phyloP scores from a whole-genome alignment of 1,139 yeast species.

The Saccharomyces hybrid region DNA sequence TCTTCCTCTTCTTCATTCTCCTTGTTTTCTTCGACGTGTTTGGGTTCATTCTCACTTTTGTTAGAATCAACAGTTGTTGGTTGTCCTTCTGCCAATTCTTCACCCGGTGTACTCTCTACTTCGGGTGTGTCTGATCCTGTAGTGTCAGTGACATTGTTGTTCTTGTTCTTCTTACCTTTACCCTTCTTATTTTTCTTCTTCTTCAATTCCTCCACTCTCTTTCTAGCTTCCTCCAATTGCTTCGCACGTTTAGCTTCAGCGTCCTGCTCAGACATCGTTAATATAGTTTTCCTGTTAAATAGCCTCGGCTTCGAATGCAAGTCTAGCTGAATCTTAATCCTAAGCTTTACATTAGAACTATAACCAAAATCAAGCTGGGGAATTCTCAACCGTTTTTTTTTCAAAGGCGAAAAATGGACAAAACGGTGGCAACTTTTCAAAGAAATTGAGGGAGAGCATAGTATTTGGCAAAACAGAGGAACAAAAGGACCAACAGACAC shows the following conservation, averaged over 20 bases:
- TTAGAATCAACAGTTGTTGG: constrained; percentile 3
- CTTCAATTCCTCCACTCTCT: constrained; percentile 32
- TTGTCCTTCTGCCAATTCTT: constrained; percentile 5
- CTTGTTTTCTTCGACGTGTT: constrained; percentile 3
- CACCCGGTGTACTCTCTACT: not conserved
- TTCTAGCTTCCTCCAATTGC: constrained; percentile 33
- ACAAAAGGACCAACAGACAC: not conserved
- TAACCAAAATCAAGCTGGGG: not conserved
- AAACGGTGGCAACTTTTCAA: constrained; percentile 1
- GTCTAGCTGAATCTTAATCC: not conserved
- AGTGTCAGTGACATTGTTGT: constrained; percentile 4
- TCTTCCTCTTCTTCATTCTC: constrained; percentile 1
- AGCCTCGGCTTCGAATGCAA: not conserved
- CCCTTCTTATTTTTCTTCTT: constrained; percentile 30
- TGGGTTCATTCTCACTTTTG: not conserved
- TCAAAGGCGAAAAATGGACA: not conserved
- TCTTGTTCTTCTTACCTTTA: constrained; percentile 23
- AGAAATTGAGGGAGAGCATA: not conserved
- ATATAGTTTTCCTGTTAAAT: not conserved
- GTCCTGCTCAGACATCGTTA: constrained; percentile 20
- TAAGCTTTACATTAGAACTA: not conserved
- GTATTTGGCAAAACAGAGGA: not conserved
- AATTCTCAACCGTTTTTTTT: not conserved
- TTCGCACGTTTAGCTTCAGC: constrained; percentile 25
- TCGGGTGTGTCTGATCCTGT: not conserved